Conservation (phyloP, 345 rosid species). For the Eucalyptus erythrocorys region DNA sequence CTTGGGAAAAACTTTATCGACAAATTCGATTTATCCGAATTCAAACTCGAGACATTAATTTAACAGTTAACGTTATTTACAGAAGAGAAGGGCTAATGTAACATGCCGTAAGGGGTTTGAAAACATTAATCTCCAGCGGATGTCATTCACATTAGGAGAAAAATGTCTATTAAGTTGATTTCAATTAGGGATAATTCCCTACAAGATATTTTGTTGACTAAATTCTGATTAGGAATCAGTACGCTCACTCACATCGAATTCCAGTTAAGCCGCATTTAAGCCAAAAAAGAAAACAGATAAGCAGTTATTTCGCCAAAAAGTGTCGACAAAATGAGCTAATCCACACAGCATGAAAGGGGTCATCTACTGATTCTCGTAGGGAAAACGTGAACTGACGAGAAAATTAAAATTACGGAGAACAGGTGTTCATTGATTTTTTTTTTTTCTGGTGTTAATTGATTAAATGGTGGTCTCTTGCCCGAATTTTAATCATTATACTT, state of each 20-base stretch:
- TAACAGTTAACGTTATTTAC: not conserved
- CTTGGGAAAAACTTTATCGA: too few relatives aligned
- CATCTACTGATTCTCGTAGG: not conserved
- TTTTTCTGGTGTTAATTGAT: not conserved
- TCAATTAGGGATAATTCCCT: not conserved
- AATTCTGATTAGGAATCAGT: not conserved
- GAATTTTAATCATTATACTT: not conserved
- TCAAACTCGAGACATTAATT: too few relatives aligned
- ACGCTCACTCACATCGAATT: not conserved
- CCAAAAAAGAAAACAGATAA: not conserved
- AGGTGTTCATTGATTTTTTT: not conserved
- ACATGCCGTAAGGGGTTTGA: not conserved
- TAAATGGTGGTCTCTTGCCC: not conserved
- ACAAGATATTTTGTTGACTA: not conserved
- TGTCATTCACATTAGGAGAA: not conserved
- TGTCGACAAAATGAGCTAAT: not conserved
- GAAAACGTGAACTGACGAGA: not conserved
- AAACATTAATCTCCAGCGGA: not conserved
- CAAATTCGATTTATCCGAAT: too few relatives aligned
- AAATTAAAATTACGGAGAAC: not conserved
- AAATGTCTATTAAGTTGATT: not conserved
- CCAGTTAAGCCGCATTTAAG: not conserved
- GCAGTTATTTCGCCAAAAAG: not conserved
- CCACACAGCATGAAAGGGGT: not conserved
- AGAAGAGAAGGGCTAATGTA: not conserved